Percentiles rank a stretch among this genome's conserved stretches.
Evolutionary conservation across 2,329 filamentous ascomycete genomes (phyloP).

Genomic region (Botryotinia globosa): DNA sequence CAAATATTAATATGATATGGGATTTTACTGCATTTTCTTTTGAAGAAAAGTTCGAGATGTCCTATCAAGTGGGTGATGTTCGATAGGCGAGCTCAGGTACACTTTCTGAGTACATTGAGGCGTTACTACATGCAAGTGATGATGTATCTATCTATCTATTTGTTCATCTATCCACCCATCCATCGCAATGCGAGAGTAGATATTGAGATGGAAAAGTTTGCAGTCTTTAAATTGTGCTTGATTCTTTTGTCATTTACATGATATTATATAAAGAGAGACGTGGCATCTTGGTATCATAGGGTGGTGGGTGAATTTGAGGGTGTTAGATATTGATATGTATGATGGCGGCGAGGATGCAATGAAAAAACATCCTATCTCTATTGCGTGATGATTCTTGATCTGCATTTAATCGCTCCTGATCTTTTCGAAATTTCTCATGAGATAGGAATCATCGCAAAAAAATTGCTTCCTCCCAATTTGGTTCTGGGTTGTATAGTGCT

Average conservation of each 20-base stretch:
- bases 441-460: accelerated
- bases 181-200: neutral
- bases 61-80: too few species aligned
- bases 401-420: accelerated
- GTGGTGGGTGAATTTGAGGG: neutral
- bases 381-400: too few species aligned
- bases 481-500: neutral
- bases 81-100: neutral
- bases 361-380: too few species aligned
- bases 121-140: neutral
- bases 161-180: neutral
- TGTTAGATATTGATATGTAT: neutral
- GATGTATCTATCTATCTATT: neutral
- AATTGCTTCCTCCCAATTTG: neutral
- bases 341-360: neutral
- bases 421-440: neutral
- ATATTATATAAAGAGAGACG: neutral
- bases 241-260: neutral
- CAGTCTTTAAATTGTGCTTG: neutral
- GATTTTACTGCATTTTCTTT: neutral
- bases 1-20: neutral
- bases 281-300: neutral
- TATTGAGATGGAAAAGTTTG: neutral
- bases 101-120: neutral
- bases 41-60: too few species aligned